Conservation (phyloP, 164 flowering plant genomes). For the Euptelea pleiosperma region DNA sequence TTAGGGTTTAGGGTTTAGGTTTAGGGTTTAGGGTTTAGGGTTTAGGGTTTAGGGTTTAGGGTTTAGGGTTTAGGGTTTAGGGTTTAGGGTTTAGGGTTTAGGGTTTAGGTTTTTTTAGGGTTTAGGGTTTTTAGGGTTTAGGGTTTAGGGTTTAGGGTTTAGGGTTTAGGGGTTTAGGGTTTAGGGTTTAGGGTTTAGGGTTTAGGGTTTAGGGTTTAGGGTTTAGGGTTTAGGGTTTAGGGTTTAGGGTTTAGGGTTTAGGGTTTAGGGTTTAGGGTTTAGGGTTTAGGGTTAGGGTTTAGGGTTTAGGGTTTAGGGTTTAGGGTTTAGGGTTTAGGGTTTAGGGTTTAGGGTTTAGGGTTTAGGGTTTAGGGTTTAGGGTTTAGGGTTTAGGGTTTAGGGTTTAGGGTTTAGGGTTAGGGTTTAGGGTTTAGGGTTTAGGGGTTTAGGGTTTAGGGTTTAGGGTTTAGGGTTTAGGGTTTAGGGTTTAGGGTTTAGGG, state of each 20-base stretch:
- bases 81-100: slow-evolving; percentile 16
- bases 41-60: slow-evolving; percentile 10
- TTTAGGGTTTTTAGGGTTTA: slow-evolving; percentile 19
- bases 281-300: slow-evolving; percentile 18
- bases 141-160: slow-evolving; percentile 19
- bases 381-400: slow-evolving; percentile 16
- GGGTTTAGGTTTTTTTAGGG: slow-evolving; percentile 15
- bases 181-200: slow-evolving; percentile 14
- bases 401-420: slow-evolving; percentile 21
- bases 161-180: slow-evolving; percentile 11
- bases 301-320: slow-evolving; percentile 13
- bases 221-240: slow-evolving; percentile 11
- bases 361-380: slow-evolving; percentile 15
- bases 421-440: slow-evolving; percentile 20
- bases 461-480: slow-evolving; percentile 18
- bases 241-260: slow-evolving; percentile 8
- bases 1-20: slow-evolving; percentile 13
- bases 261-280: slow-evolving; percentile 22
- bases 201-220: slow-evolving; percentile 14
- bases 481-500: slow-evolving; percentile 17
- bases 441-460: slow-evolving; percentile 16
- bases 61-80: slow-evolving; percentile 1
- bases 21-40: slow-evolving; percentile 13
- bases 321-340: slow-evolving; percentile 18
- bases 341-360: slow-evolving; percentile 22